phyloP scores from a whole-genome alignment of 345 rosid species.

The Gossypium arboreum region DNA sequence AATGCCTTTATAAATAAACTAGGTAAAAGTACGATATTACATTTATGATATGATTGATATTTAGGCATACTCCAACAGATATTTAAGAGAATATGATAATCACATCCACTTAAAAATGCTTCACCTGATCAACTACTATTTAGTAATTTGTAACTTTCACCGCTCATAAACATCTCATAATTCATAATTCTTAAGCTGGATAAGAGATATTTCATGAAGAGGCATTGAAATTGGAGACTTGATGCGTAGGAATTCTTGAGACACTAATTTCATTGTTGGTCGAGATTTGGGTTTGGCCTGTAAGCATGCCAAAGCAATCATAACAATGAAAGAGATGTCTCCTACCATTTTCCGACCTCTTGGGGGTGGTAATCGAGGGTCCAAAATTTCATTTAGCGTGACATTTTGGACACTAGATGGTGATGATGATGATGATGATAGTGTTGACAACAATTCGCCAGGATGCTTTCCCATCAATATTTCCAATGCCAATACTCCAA shows the following conservation, averaged over 20 bases:
- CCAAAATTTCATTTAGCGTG: slow-evolving; percentile 6
- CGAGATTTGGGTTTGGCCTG: neutral
- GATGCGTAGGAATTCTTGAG: neutral
- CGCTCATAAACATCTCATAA: neutral
- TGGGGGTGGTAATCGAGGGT: neutral
- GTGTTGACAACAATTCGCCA: slow-evolving; percentile 4
- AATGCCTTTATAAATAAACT: too few species aligned
- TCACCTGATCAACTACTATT: too few species aligned
- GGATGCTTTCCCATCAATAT: slow-evolving; percentile 20
- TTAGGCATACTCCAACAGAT: too few species aligned
- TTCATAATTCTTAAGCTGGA: neutral
- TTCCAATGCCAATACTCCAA: slow-evolving; percentile 23
- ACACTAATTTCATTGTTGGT: slow-evolving; percentile 18
- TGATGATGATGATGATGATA: neutral
- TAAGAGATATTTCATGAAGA: slow-evolving; percentile 2
- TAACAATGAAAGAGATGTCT: neutral
- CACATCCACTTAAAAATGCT: too few species aligned
- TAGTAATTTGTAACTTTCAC: neutral
- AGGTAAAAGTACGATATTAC: too few species aligned
- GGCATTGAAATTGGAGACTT: neutral
- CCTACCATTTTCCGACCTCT: neutral
- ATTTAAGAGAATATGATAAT: too few species aligned
- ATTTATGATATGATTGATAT: too few species aligned
- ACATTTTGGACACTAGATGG: neutral
- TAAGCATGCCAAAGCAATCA: slow-evolving; percentile 21